Evolutionary conservation across 805 yeast genomes (phyloP), one percentile per base, ranked within the genome.

Genomic region (Maudiozyma turicensis): DNA sequence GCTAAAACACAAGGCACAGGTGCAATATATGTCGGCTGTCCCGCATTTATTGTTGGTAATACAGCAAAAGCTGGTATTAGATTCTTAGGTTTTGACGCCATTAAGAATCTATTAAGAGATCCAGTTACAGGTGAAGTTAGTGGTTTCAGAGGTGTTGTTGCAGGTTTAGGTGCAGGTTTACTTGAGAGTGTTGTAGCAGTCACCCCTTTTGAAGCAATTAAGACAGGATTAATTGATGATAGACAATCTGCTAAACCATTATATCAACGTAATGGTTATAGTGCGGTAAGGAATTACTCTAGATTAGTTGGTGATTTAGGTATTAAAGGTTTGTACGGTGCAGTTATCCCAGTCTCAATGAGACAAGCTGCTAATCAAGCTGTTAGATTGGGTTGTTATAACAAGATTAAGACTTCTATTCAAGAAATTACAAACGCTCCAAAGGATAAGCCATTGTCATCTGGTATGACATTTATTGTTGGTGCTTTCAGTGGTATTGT

Each of bases 91-190:
- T 91, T 87, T 60, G 99, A 93, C 64, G 75, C 84, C 14, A 85
- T 93, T 66, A 90, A 89, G 65, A 75, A 80, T 47, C 56, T 84
- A 33, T 72, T 91, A 49, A 79, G 82, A 31, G 98, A 93, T 65
- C 80, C 81, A 57, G 77, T 86, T 53, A 63, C 68, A 5, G 98
- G 98, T 6, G 85, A 87, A 66, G 70, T 93, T 45, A 81, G 93
- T 35, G 95, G 95, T 3, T 82, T 93, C 7, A 69, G 95, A 60
- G 98, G 98, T 56, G 95, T 90, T 6, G 51, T 91, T 33, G 99
- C 99, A 1, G 99, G 99, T n/a, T 72, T 93, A 42, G 97, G 98
- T 44, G 99, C 99, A 2, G 99, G 99, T 37, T 76, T 90, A 43
- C 68, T 91, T 52, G 99, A 91, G 65, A 84, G 95, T 50, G 84